A percentile compares a stretch with the other conserved stretches of the same genome.
Conservation (phyloP, 208 protist species). For the Angomonas deanei region DNA sequence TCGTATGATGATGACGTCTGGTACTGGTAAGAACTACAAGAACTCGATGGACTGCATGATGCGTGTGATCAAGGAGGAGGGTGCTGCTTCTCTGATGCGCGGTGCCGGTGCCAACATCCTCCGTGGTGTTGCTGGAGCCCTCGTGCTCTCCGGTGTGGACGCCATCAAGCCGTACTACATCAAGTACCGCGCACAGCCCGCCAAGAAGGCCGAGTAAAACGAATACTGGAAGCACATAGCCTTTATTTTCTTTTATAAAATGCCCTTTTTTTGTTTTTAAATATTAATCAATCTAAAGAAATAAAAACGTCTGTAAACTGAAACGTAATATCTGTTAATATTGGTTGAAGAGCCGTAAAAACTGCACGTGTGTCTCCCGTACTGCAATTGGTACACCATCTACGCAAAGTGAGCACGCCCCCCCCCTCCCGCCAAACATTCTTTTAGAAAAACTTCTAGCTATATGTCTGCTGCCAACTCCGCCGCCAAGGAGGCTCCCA, state of each 20-base stretch:
- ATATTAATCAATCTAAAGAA: too few species aligned
- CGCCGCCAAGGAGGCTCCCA: constrained; percentile 11
- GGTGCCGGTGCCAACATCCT: constrained; percentile 75
- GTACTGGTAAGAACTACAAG: constrained; percentile 61
- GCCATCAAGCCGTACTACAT: constrained; percentile 81
- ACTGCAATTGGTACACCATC: too few species aligned
- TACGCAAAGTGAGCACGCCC: too few species aligned
- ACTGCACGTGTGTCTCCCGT: too few species aligned
- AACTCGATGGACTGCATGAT: constrained; percentile 65
- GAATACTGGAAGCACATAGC: too few species aligned
- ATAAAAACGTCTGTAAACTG: too few species aligned
- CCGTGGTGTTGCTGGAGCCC: constrained; percentile 70
- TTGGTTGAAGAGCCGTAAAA: too few species aligned
- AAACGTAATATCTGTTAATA: too few species aligned
- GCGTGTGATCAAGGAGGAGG: constrained; percentile 59
- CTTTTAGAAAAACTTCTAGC: too few species aligned
- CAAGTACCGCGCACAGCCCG: constrained; percentile 33
- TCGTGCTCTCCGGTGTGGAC: constrained; percentile 76
- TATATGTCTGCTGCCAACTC: constrained; percentile 21
- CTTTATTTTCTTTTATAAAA: constrained; percentile 15
- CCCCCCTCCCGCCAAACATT: too few species aligned
- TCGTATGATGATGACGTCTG: constrained; percentile 94
- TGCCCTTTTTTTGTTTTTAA: neutral
- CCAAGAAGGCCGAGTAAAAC: constrained; percentile 18
- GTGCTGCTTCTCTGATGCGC: constrained; percentile 42